These are phyloP conservation scores for Fraxinus nigra DNA, from an alignment of 305 asterid genomes.

Conservation along the genomic window DNA sequence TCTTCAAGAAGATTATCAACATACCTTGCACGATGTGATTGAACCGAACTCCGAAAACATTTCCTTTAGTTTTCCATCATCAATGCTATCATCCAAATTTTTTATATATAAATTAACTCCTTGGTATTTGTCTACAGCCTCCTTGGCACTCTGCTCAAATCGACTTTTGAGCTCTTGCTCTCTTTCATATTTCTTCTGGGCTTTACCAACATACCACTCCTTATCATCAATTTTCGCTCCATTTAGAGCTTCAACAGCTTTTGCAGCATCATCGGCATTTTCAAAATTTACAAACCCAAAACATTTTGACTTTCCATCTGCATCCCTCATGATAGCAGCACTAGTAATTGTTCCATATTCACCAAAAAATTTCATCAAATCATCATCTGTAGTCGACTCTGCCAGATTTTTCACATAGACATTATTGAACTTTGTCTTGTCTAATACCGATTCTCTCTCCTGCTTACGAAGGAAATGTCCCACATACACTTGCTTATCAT, in stretches of 20 bases:
- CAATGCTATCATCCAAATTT: slow-evolving; percentile 32
- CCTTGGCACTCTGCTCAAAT: slow-evolving; percentile 31
- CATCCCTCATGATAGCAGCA: slow-evolving; percentile 31
- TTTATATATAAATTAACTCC: slow-evolving; percentile 30
- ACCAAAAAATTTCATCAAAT: slow-evolving; percentile 24
- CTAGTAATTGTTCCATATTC: slow-evolving; percentile 33
- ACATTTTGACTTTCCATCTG: slow-evolving; percentile 28
- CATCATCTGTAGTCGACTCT: slow-evolving; percentile 30
- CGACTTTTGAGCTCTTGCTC: slow-evolving; percentile 28
- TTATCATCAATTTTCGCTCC: slow-evolving; percentile 31
- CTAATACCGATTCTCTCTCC: slow-evolving; percentile 22
- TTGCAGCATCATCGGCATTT: slow-evolving; percentile 30
- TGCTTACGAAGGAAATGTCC: slow-evolving; percentile 32
- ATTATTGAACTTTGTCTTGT: slow-evolving; percentile 20
- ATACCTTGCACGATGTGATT: slow-evolving; percentile 31
- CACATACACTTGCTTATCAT: slow-evolving; percentile 33
- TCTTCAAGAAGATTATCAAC: not conserved
- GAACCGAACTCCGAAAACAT: slow-evolving; percentile 25
- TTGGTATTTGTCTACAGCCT: slow-evolving; percentile 28
- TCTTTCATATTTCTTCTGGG: slow-evolving; percentile 31
- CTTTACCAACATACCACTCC: slow-evolving; percentile 36
- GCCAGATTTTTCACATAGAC: slow-evolving; percentile 29
- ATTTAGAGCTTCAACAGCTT: slow-evolving; percentile 28
- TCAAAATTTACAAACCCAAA: slow-evolving; percentile 34
- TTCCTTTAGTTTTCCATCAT: slow-evolving; percentile 30